Percentiles rank a stretch among this genome's conserved stretches.
phyloP scores from a whole-genome alignment of 1,284 basidiomycete genomes.

The Pholiota adiposa region DNA sequence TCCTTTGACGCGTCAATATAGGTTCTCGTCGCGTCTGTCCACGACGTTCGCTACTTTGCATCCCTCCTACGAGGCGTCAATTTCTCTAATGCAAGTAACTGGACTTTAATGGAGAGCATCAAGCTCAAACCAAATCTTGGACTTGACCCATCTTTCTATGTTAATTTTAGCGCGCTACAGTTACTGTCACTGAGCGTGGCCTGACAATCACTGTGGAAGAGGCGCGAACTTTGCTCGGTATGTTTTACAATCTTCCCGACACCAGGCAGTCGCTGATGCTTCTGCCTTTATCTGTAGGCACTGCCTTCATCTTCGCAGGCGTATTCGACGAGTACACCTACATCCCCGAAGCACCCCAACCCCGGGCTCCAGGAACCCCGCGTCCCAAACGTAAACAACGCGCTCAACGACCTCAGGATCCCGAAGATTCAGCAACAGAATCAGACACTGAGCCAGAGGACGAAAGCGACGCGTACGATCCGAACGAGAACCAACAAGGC shows the following conservation, averaged over 20 bases:
- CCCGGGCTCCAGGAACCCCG: constrained; percentile 6
- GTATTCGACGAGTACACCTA: constrained; percentile 82
- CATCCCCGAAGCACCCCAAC: constrained; percentile 40
- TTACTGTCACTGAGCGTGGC: constrained; percentile 72
- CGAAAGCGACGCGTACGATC: constrained; percentile 8
- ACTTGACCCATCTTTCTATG: constrained; percentile 4
- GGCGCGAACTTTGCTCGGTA: constrained; percentile 77
- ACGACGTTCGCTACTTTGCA: constrained; percentile 80
- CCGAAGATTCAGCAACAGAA: constrained; percentile 20
- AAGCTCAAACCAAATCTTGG: constrained; percentile 1
- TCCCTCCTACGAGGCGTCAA: constrained; percentile 79
- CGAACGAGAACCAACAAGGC: constrained; percentile 21
- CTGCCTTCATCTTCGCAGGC: constrained; percentile 82
- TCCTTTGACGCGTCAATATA: constrained; percentile 30
- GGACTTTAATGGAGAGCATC: not conserved
- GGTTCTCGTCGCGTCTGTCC: constrained; percentile 78
- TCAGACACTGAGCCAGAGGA: constrained; percentile 24
- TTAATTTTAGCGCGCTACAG: constrained; percentile 69
- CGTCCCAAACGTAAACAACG: constrained; percentile 14
- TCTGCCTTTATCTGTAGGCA: constrained; percentile 50
- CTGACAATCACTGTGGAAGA: constrained; percentile 90
- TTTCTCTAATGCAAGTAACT: constrained; percentile 64
- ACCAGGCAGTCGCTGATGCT: not conserved
- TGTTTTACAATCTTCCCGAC: constrained; percentile 23
- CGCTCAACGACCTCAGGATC: constrained; percentile 12